Evolutionary conservation across 495 filamentous ascomycete genomes (phyloP).

Genomic region (Xylaria sp.): DNA sequence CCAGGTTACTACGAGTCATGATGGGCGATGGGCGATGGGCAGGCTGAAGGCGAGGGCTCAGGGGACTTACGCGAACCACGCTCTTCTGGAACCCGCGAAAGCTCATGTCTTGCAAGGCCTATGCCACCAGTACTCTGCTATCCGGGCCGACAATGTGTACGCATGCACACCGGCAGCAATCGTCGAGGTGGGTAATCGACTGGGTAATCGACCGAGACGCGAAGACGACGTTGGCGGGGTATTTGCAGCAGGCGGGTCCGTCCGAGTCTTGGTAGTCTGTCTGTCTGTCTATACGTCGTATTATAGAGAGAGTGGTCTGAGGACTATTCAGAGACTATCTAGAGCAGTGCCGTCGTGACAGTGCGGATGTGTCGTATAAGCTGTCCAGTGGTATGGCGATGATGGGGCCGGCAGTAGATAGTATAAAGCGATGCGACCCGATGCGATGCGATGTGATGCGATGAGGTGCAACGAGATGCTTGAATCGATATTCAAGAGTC

Average conservation of each 20-base stretch:
- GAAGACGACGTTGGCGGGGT: slow-evolving; percentile 14
- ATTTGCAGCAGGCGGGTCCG: slow-evolving; percentile 20
- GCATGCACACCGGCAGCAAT: background rate
- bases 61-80: slow-evolving; percentile 71
- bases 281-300: background rate
- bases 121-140: background rate
- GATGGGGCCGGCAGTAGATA: background rate
- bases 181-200: background rate
- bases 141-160: background rate
- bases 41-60: background rate
- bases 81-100: slow-evolving; percentile 95
- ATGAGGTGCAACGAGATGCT: background rate
- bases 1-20: background rate
- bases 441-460: slow-evolving; percentile 9
- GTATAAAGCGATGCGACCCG: background rate
- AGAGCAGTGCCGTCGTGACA: background rate
- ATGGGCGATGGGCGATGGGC: background rate
- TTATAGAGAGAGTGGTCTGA: background rate
- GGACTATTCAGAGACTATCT: too few relatives aligned
- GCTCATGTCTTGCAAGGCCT: slow-evolving; percentile 71
- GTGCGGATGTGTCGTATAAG: background rate
- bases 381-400: background rate
- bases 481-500: slow-evolving; percentile 2
- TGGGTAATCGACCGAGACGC: too few relatives aligned
- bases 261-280: slow-evolving; percentile 10